Base-by-base conservation (phyloP, 805 yeast species). In the Osmozyma mogii region DNA sequence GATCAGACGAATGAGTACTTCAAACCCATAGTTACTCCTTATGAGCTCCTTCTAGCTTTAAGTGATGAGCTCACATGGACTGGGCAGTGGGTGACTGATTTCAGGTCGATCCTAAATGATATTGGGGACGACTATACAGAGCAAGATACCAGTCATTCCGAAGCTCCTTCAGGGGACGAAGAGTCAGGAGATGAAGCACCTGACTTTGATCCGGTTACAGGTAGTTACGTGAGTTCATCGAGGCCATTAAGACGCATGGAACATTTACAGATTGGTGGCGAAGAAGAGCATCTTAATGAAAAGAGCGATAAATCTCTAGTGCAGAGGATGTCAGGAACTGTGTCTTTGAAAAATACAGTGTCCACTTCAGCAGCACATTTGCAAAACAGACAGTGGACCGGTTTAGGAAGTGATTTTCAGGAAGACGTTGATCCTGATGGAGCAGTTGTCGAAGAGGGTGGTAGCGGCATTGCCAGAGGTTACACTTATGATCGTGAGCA, bases 11-110 rank as follows among this genome's bases (percentile, higher is more conserved):
- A 78, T 38, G 94, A 84, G 36, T 89, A 80, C 49, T 84, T 74
- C 60, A 85, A 79, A 52, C 97, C 97, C 1, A 82, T 92, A 8
- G 75, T 92, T 12, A 92, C 98, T 0, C 97, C 97, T 0, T 89
- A 84, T 54, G 98, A 92, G 52, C 60, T 92, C 23, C 71, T 78
- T 27, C 57, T 89, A 52, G 95, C 97, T 0, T 65, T 92, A 34
- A 71, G 72, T 37, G 75, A 72, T 15, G 85, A 81, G 38, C 65
- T 84, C 14, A 64, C 75, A 1, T 92, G 98, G 98, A 78, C 94
- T 0, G 97, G 97, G 1, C 70, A 81, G 42, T 92, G 98, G 97
- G 71, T 83, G 8, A 75, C 85, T 1, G 92, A 83, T 43, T 87
- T 88, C 54, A 47, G 60, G 14, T 72, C 71, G 22, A 68, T 74